Conservation (phyloP, 2,329 filamentous ascomycete genomes). For the Fusarium sp. region DNA sequence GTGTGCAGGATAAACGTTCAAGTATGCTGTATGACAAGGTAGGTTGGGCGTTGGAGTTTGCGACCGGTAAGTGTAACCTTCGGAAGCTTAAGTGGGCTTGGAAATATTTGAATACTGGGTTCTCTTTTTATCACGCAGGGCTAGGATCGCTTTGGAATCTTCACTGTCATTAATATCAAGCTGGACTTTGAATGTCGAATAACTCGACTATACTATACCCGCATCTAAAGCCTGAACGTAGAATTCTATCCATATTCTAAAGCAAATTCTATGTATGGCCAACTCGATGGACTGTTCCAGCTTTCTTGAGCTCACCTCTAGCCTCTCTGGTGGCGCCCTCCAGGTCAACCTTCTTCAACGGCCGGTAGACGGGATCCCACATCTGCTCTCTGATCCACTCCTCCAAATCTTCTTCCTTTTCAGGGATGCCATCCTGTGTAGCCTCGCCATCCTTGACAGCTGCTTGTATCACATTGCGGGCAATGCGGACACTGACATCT, state of each 20-base stretch:
- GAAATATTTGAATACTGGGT: slow-evolving; percentile 31
- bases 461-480: slow-evolving; percentile 76
- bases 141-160: slow-evolving; percentile 11
- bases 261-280: slow-evolving; percentile 10
- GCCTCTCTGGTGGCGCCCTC: slow-evolving; percentile 66
- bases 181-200: not conserved
- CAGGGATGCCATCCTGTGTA: slow-evolving; percentile 72
- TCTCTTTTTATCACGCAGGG: slow-evolving; percentile 18
- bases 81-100: slow-evolving; percentile 19
- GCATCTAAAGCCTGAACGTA: not conserved
- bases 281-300: slow-evolving; percentile 44
- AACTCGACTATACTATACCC: not conserved
- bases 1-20: not conserved
- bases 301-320: slow-evolving; percentile 51
- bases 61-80: slow-evolving; percentile 32
- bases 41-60: slow-evolving; percentile 40
- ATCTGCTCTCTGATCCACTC: slow-evolving; percentile 82
- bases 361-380: slow-evolving; percentile 79
- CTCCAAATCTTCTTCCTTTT: slow-evolving; percentile 64
- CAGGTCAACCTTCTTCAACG: slow-evolving; percentile 66
- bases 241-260: not conserved
- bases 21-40: slow-evolving; percentile 28
- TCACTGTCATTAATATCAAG: slow-evolving; percentile 15
- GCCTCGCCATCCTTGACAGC: slow-evolving; percentile 77
- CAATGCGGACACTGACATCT: slow-evolving; percentile 81